A percentile compares a stretch with the other conserved stretches of the same genome.
phyloP scores from a whole-genome alignment of 2,329 filamentous ascomycete species.

The Lomentospora prolificans region DNA sequence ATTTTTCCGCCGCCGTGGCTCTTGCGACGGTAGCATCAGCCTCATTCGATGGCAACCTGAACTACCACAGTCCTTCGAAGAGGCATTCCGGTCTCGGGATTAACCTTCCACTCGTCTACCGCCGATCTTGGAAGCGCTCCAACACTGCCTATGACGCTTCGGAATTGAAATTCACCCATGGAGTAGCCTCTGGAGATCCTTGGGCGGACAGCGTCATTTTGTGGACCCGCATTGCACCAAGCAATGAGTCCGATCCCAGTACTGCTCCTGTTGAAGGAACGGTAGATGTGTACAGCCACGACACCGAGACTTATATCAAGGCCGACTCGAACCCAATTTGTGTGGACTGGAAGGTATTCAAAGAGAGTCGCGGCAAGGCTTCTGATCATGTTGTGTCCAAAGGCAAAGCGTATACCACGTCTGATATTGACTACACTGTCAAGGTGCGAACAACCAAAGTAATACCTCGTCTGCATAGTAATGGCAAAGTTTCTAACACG shows the following conservation, averaged over 20 bases:
- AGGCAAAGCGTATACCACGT: conserved; percentile 58
- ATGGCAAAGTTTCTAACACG: conserved; percentile 19
- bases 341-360: conserved; percentile 52
- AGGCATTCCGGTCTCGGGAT: conserved; percentile 55
- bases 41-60: conserved; percentile 40
- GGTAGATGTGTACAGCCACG: conserved; percentile 34
- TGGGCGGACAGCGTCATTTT: conserved; percentile 49
- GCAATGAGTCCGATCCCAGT: conserved; percentile 33
- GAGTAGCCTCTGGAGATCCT: conserved; percentile 40
- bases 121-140: conserved; percentile 35
- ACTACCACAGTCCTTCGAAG: conserved; percentile 57
- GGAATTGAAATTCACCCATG: conserved; percentile 54
- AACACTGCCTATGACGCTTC: conserved; percentile 32
- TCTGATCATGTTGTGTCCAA: conserved; percentile 37
- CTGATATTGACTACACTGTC: conserved; percentile 66
- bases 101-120: conserved; percentile 50
- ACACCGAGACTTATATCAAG: conserved; percentile 36
- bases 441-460: conserved; percentile 37
- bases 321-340: conserved; percentile 47
- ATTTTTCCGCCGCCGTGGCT: not conserved
- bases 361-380: conserved; percentile 27
- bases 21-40: not conserved
- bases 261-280: conserved; percentile 32
- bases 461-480: not conserved
- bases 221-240: conserved; percentile 38